phyloP scores from a whole-genome alignment of 2,329 filamentous ascomycete genomes.

The Ascochyta rabiei region DNA sequence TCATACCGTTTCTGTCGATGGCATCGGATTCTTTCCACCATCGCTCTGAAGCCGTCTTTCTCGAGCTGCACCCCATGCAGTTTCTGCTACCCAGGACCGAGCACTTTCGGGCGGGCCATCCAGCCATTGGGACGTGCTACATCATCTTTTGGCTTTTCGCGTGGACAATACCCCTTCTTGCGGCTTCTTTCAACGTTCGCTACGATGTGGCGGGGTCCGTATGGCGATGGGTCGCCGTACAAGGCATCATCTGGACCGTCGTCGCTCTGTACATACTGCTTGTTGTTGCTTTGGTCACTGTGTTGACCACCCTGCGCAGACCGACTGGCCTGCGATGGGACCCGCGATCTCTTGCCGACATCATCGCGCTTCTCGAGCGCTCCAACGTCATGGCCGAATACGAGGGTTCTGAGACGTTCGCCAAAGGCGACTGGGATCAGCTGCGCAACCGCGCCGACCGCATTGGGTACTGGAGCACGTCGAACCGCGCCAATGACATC shows the following conservation, averaged over 20 bases:
- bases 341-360: conserved; percentile 78
- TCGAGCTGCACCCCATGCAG: conserved; percentile 64
- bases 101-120: conserved; percentile 72
- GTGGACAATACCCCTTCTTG: conserved; percentile 81
- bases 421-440: conserved; percentile 59
- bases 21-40: conserved; percentile 65
- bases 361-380: conserved; percentile 77
- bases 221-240: conserved; percentile 82
- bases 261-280: conserved; percentile 75
- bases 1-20: conserved; percentile 80
- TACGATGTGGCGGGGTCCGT: conserved; percentile 62
- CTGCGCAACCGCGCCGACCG: conserved; percentile 67
- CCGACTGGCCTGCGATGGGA: conserved; percentile 86
- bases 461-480: conserved; percentile 85
- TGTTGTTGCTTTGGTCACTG: conserved; percentile 60
- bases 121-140: conserved; percentile 69
- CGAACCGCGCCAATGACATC: conserved; percentile 66
- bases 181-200: conserved; percentile 73
- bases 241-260: conserved; percentile 78
- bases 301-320: conserved; percentile 69
- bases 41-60: conserved; percentile 68
- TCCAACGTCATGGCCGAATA: conserved; percentile 81
- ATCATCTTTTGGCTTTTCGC: conserved; percentile 77
- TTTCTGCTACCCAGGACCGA: conserved; percentile 71
- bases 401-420: conserved; percentile 68